Conservation (phyloP, 768 basidiomycete genomes). For the Pleurotus sapidus region DNA sequence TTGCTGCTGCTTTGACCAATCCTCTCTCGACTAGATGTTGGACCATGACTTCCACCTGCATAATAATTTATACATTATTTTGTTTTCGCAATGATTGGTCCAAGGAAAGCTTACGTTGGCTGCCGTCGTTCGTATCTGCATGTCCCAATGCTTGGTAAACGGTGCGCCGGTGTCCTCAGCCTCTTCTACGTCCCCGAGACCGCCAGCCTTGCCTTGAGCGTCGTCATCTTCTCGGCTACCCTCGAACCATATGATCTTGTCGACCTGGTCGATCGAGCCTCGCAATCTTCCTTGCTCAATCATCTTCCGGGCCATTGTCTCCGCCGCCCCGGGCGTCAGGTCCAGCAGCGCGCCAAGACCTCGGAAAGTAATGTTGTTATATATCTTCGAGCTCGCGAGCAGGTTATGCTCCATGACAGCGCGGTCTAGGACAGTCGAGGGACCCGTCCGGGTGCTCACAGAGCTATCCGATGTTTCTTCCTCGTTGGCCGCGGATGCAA, state of each 20-base stretch:
- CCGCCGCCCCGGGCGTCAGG: constrained; percentile 88
- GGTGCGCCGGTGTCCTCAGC: constrained; percentile 86
- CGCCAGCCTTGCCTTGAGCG: constrained; percentile 92
- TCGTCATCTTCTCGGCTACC: constrained; percentile 83
- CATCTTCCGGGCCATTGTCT: constrained; percentile 98
- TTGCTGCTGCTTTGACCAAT: constrained; percentile 42
- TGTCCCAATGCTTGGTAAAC: constrained; percentile 96
- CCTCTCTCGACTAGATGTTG: constrained; percentile 75
- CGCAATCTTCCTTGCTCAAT: constrained; percentile 95
- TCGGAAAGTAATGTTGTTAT: constrained; percentile 94
- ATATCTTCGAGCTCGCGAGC: constrained; percentile 93
- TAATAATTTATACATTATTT: constrained; percentile 7
- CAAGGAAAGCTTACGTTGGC: constrained; percentile 59
- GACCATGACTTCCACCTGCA: constrained; percentile 83
- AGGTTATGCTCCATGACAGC: constrained; percentile 99
- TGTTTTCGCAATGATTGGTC: background rate
- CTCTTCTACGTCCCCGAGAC: constrained; percentile 85
- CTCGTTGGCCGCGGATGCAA: constrained; percentile 60
- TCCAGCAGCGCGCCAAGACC: constrained; percentile 91
- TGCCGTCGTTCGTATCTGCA: constrained; percentile 84
- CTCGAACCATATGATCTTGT: constrained; percentile 93
- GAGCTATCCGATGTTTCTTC: constrained; percentile 31
- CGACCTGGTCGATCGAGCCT: constrained; percentile 95
- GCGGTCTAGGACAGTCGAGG: constrained; percentile 92
- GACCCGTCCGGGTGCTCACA: constrained; percentile 78